Base-by-base conservation (phyloP, 164 flowering plant genomes). In the Kingdonia uniflora region DNA sequence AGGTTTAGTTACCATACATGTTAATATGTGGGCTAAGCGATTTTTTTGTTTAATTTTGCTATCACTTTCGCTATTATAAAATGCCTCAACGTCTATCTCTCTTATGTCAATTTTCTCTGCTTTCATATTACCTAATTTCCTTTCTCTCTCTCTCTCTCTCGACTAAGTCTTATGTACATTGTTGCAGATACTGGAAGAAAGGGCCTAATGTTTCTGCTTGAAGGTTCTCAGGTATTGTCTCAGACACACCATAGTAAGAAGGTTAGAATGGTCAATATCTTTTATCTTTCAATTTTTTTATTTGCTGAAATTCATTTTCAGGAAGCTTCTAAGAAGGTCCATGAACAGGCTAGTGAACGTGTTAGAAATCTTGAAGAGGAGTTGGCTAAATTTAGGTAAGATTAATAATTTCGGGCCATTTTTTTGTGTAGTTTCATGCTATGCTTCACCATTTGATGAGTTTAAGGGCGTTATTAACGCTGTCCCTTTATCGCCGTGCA, bases 281-380 rank as follows among this genome's bases (percentile, higher is more conserved):
- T 44, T 12, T 44, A 17, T 3, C 35, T 3, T 29, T 6, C 2
- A 44, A 44, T 17, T 13, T 17, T 16, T 44, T 41, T 14, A 13
- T 41, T 14, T 47, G 25, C 14, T 20, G 19, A 42, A 25, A 11
- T 41, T 39, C 37, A 24, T 52, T 60, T 61, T 11, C 54, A 85
- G 92, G 94, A 81, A 33, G 70, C 82, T 16, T 64, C 66, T 19
- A 76, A 66, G 62, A 82, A 60, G 65, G 80, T 68, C 35, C 77
- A 74, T 44, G 84, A 84, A 19, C 75, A 76, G 53, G 74, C 77
- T 55, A 40, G 61, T 39, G 85, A 74, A 39, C 81, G 78, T 20
- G 51, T 68, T 40, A 78, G 65, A 71, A 52, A 24, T 64, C 87
- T 88, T 16, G 91, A 88, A 62, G 97, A 84, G 51, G 89, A 86